Evolutionary conservation across 73 alveolate species (phyloP), one percentile per base, ranked within the genome.

Genomic region (Stentor roeselii): DNA sequence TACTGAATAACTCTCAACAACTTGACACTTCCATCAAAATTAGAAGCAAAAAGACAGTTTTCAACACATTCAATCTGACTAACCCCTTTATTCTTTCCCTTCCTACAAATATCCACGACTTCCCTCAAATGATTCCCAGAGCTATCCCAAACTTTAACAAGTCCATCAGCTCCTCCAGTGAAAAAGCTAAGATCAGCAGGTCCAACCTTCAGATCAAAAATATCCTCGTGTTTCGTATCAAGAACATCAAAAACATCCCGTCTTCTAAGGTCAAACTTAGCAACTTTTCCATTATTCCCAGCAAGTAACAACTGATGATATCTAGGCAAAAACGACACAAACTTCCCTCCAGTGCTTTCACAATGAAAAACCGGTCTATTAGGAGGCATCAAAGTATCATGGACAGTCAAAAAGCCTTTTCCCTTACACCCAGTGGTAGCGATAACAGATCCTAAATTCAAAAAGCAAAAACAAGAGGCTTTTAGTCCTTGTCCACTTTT

Each of bases 371-470:
- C n/a, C 6, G 84, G 59, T 32, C 37, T 21, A 67, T 34, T 67
- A 15, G 84, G 74, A n/a, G 84, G 84, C 1, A 76, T 78, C 3
- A 76, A 41, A 37, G 84, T 76, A 2, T 76, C 84, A 41, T 39
- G 39, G n/a, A 76, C 39, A 21, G 74, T 15, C n/a, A 76, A 37
- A 76, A 39, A 41, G 32, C 74, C 75, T 41, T 35, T 76, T 76
- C 82, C 82, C 37, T 76, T 39, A 76, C n/a, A 32, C 37, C 84
- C 84, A 34, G 39, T 34, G 21, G 84, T 76, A 0, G 84, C 84
- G 11, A 76, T 41, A 27, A 76, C 84, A 21, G 60, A 39, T 1
- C 75, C 60, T 37, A 39, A n/a, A 39, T 76, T 76, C n/a, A 76
- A 3, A 76, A 76, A 76, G 0, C 36, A 37, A 34, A 76, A 76